A percentile compares a stretch with the other conserved stretches of the same genome.
phyloP scores from a whole-genome alignment of 345 rosid species.

The Ricinus communis region DNA sequence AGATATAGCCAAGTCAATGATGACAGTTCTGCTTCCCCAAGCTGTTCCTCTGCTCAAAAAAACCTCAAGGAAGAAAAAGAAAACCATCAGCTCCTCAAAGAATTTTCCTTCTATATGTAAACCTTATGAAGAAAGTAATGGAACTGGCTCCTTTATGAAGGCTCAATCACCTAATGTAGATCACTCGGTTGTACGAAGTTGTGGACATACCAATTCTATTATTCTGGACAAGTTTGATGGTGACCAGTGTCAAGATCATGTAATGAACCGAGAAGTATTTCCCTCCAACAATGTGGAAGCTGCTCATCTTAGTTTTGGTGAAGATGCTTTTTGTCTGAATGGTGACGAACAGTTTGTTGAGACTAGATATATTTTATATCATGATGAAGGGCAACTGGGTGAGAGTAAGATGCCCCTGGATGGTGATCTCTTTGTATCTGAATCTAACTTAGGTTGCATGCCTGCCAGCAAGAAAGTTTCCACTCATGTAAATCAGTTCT shows the following conservation, averaged over 20 bases:
- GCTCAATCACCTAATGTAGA: constrained; percentile 28
- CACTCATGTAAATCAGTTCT: constrained; percentile 23
- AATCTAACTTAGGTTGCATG: constrained; percentile 27
- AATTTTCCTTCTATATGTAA: constrained; percentile 24
- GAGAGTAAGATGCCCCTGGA: constrained; percentile 26
- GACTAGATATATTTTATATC: constrained; percentile 20
- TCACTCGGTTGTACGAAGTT: constrained; percentile 24
- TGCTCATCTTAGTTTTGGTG: constrained; percentile 28
- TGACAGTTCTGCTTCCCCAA: constrained; percentile 85
- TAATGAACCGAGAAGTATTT: constrained; percentile 19
- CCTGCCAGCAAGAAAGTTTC: constrained; percentile 22
- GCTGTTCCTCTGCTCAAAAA: constrained; percentile 76
- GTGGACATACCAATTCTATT: constrained; percentile 31
- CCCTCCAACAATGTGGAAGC: constrained; percentile 27
- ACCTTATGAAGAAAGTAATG: constrained; percentile 27
- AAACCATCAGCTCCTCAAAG: constrained; percentile 18
- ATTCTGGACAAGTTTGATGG: constrained; percentile 54
- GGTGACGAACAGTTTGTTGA: constrained; percentile 17
- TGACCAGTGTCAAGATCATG: constrained; percentile 29
- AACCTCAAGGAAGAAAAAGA: constrained; percentile 45
- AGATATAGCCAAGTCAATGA: constrained; percentile 68
- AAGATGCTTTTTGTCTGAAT: constrained; percentile 16
- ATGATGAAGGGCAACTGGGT: constrained; percentile 30
- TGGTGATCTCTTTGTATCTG: constrained; percentile 23
- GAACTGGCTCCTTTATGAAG: constrained; percentile 26